Base-by-base conservation (phyloP, 176 grass and related monocot species). In the Bolboschoenus planiculmis region DNA sequence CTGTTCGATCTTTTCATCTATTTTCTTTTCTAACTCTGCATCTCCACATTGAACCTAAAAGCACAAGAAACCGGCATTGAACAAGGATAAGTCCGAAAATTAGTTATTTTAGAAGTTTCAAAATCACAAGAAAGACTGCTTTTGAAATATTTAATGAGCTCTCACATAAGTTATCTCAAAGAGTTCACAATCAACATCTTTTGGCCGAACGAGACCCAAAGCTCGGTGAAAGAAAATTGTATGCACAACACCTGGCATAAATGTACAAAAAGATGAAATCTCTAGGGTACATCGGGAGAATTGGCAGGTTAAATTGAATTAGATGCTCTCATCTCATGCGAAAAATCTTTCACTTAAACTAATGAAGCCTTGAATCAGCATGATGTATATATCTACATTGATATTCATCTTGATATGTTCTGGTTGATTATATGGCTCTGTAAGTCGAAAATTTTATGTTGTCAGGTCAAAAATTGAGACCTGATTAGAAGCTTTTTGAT, bases 201-300 rank as follows among this genome's bases (percentile, higher is more conserved):
- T 97, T 30, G 94, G 94, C 4, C 91, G 94, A 66, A 94, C 94
- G 76, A 97, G 89, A 72, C 91, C 93, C 57, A 97, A 83, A 50
- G 94, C 93, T 87, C 94, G 87, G 76, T 97, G 94, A 37, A 97
- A 97, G 85, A 97, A 87, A 85, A 97, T 97, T 1, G 92, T 92
- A 79, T 97, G 94, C 39, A 97, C 78, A 87, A 97, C 86, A 76
- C 94, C 94, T 97, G 90, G 40, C 86, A 51, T 27, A 77, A 77
- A 77, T 33, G 26, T 33, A 77, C 46, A 77, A 33, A 77, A 18
- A 77, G 18, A 42, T 74, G 43, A 74, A 46, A 74, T 11, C 42
- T 29, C 48, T 10, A 73, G 21, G 21, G 23, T 51, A 30, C 26
- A 53, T 29, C 14, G 46, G 23, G 3, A 46, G 7, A 47, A 70